Conservation (phyloP, 768 basidiomycete species). For the Amanita muscaria region DNA sequence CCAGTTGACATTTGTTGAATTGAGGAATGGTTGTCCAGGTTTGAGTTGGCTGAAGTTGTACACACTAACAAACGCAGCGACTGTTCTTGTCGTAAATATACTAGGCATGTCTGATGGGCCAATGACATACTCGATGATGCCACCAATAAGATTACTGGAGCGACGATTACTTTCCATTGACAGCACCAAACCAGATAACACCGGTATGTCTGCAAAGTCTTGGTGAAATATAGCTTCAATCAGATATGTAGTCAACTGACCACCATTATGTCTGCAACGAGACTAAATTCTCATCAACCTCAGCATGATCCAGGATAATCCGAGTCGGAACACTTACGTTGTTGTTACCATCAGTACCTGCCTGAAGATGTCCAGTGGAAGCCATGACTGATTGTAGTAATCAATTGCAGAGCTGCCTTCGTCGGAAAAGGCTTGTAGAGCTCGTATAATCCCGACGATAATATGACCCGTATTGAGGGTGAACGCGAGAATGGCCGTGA, state of each 20-base stretch:
- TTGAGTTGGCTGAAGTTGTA: slow-evolving; percentile 7
- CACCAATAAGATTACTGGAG: slow-evolving; percentile 5
- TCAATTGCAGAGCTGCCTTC: slow-evolving; percentile 1
- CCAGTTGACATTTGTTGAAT: slow-evolving; percentile 3
- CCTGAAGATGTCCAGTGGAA: slow-evolving; percentile 8
- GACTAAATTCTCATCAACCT: neutral
- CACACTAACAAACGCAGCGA: slow-evolving; percentile 4
- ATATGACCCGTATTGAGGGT: slow-evolving; percentile 5
- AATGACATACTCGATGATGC: slow-evolving; percentile 2
- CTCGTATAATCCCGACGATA: slow-evolving; percentile 4
- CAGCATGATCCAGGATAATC: too few species aligned
- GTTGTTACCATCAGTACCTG: slow-evolving; percentile 6
- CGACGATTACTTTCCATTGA: neutral
- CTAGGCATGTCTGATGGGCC: neutral
- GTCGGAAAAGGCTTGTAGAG: slow-evolving; percentile 3
- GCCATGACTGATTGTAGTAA: slow-evolving; percentile 6
- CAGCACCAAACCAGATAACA: slow-evolving; percentile 6
- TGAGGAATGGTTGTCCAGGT: slow-evolving; percentile 3
- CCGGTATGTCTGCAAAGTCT: slow-evolving; percentile 1
- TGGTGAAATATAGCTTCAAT: neutral
- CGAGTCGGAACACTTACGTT: too few species aligned
- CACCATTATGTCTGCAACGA: neutral
- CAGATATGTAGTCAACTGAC: neutral
- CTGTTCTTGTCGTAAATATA: neutral
- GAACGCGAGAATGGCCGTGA: slow-evolving; percentile 8